These are phyloP conservation scores for Suhomyces anneliseae DNA, from an alignment of 1,139 yeast genomes.

Conservation along the genomic window DNA sequence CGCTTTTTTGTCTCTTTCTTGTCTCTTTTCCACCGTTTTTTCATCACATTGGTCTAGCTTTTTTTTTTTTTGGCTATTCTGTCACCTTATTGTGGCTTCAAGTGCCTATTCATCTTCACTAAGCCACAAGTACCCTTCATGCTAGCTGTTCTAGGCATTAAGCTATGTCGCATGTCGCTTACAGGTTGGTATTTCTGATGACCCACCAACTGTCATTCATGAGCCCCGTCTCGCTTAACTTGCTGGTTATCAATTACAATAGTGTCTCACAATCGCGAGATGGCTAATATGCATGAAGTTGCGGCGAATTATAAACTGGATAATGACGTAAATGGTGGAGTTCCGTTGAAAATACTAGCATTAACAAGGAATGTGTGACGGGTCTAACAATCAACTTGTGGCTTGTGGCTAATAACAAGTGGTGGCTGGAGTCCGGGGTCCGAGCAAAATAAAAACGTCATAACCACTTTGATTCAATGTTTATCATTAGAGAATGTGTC, in stretches of 20 bases:
- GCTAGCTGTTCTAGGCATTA: background rate
- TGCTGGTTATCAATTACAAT: background rate
- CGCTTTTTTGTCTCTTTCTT: too few species aligned
- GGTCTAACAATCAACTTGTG: too few species aligned
- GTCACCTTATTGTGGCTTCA: too few species aligned
- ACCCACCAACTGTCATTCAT: too few species aligned
- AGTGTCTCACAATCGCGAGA: background rate
- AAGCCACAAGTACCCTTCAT: too few species aligned
- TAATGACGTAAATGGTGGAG: background rate
- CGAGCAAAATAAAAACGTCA: background rate
- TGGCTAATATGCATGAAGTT: background rate
- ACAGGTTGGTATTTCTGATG: background rate
- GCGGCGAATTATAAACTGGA: background rate
- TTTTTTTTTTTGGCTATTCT: too few species aligned
- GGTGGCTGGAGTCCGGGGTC: background rate
- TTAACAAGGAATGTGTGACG: background rate
- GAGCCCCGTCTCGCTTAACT: background rate
- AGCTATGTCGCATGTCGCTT: slow-evolving; percentile 1
- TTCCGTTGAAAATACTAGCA: background rate
- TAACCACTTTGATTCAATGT: background rate
- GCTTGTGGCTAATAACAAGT: background rate
- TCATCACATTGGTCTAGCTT: too few species aligned
- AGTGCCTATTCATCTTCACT: too few species aligned
- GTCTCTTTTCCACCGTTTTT: too few species aligned
- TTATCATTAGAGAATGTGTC: too few species aligned